A percentile compares a stretch with the other conserved stretches of the same genome.
Conservation (phyloP, 768 basidiomycete species). For the Phylloporus sp. region DNA sequence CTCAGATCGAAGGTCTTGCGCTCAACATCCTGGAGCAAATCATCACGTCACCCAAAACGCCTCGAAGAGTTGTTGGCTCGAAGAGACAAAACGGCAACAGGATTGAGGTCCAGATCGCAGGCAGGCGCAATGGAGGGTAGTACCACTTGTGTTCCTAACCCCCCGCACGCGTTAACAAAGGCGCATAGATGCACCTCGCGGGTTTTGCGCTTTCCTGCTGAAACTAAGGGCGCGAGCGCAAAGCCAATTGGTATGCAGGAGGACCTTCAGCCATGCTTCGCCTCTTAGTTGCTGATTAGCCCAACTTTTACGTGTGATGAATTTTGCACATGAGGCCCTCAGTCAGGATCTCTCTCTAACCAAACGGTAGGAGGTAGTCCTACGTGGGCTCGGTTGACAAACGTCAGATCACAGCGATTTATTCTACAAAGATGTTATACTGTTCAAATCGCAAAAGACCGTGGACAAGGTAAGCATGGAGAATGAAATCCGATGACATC, state of each 20-base stretch:
- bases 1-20: slow-evolving; percentile 28
- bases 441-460: slow-evolving; percentile 74
- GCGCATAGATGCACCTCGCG: slow-evolving; percentile 17
- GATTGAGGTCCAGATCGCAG: slow-evolving; percentile 33
- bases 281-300: slow-evolving; percentile 39
- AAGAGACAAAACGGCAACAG: slow-evolving; percentile 14
- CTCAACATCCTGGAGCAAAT: slow-evolving; percentile 34
- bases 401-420: slow-evolving; percentile 58
- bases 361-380: slow-evolving; percentile 48
- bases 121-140: slow-evolving; percentile 38
- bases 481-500: not conserved
- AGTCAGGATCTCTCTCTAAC: slow-evolving; percentile 51
- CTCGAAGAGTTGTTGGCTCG: not conserved
- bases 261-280: not conserved
- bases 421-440: slow-evolving; percentile 76
- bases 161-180: not conserved
- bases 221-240: slow-evolving; percentile 34
- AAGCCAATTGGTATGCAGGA: slow-evolving; percentile 38
- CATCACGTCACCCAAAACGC: slow-evolving; percentile 11
- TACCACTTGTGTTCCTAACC: not conserved
- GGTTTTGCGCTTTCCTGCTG: slow-evolving; percentile 36
- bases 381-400: slow-evolving; percentile 6
- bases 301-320: slow-evolving; percentile 61
- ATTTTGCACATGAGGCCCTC: slow-evolving; percentile 68
- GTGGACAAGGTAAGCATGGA: slow-evolving; percentile 64